A percentile compares a stretch with the other conserved stretches of the same genome.
Evolutionary conservation across 257 asterid species (phyloP).

Genomic region (Solanum tarijense): DNA sequence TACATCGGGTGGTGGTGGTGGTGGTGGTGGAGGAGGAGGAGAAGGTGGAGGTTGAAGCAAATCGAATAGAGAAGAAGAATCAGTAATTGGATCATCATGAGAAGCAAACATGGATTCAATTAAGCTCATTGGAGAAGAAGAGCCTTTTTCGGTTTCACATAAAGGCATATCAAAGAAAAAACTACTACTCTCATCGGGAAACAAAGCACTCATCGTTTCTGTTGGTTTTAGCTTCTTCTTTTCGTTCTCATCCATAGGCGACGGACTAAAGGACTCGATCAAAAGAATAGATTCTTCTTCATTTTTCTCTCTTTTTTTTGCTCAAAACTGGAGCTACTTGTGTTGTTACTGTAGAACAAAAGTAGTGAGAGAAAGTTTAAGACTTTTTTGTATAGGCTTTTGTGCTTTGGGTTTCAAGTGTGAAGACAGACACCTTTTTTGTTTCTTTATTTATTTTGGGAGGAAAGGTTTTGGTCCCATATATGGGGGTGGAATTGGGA

Average conservation of each 20-base stretch:
- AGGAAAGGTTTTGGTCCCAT: not conserved
- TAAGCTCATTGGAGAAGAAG: slow-evolving; percentile 8
- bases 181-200: slow-evolving; percentile 17
- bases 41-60: not conserved
- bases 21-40: not conserved
- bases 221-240: not conserved
- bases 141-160: not conserved
- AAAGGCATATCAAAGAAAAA: slow-evolving; percentile 10
- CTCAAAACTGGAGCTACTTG: not conserved
- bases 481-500: not conserved
- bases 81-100: not conserved
- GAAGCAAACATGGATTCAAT: slow-evolving; percentile 1
- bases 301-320: not conserved
- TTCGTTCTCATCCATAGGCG: slow-evolving; percentile 9
- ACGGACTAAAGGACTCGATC: slow-evolving; percentile 1
- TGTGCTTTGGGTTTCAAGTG: slow-evolving; percentile 5
- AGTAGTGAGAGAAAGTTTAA: not conserved
- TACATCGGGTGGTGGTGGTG: not conserved
- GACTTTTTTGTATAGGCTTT: not conserved
- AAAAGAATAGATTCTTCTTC: slow-evolving; percentile 14
- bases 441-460: not conserved
- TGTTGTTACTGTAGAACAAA: not conserved
- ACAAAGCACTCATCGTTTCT: not conserved
- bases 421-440: slow-evolving; percentile 12
- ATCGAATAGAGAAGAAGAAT: slow-evolving; percentile 7